Percentiles rank a stretch among this genome's conserved stretches.
Evolutionary conservation across 768 basidiomycete genomes (phyloP).

Genomic region (Boletus bicolor): DNA sequence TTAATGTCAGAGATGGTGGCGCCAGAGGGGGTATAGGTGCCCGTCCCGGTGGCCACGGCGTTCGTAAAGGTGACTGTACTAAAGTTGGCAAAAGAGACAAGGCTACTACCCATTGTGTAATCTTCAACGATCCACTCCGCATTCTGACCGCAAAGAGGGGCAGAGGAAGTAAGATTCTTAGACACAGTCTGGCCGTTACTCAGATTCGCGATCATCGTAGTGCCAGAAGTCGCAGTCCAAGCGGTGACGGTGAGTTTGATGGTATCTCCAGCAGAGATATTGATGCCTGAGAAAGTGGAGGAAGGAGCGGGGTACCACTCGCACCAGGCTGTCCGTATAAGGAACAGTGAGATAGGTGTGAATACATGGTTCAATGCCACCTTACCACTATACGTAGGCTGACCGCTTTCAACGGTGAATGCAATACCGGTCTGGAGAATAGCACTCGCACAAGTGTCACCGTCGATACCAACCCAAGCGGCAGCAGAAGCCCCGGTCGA

Average conservation of each 20-base stretch:
- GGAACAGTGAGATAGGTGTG: background rate
- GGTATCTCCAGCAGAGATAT: slow-evolving; percentile 7
- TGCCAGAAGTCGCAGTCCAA: background rate
- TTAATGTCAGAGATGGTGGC: background rate
- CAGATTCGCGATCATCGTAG: background rate
- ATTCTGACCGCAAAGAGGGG: background rate
- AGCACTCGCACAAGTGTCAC: background rate
- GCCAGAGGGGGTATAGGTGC: background rate
- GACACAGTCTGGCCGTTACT: background rate
- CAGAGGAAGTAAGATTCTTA: background rate
- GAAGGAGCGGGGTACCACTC: slow-evolving; percentile 3
- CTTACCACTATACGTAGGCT: slow-evolving; percentile 1
- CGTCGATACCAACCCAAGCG: slow-evolving; percentile 16
- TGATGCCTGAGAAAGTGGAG: background rate
- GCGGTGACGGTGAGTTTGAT: slow-evolving; percentile 3
- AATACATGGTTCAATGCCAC: too few species aligned
- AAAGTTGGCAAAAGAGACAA: slow-evolving; percentile 4
- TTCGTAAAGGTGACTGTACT: slow-evolving; percentile 1
- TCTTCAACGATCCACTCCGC: slow-evolving; percentile 17
- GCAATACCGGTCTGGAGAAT: slow-evolving; percentile 7
- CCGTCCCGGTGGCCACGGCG: background rate
- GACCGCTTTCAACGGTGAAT: background rate
- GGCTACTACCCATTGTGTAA: background rate
- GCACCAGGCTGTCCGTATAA: slow-evolving; percentile 5
- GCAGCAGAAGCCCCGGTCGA: background rate